Percentiles rank a stretch among this genome's conserved stretches.
Conservation (phyloP, 495 filamentous ascomycete species). For the Hyaloscypha bicolor region DNA sequence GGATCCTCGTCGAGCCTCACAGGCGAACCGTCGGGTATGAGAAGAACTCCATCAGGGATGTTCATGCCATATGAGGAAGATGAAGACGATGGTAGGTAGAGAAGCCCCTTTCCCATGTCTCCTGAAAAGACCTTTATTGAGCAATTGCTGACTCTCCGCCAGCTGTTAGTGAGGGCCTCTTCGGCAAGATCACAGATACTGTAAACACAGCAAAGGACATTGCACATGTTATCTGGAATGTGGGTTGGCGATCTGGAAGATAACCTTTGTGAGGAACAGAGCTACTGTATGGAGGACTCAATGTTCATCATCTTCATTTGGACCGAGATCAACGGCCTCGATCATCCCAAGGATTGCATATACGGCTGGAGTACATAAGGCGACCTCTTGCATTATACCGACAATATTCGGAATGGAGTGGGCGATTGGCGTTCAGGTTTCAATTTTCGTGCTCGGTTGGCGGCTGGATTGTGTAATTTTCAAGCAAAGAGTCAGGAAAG, state of each 20-base stretch:
- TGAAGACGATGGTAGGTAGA: constrained; percentile 49
- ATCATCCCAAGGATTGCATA: constrained; percentile 20
- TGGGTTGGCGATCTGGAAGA: constrained; percentile 74
- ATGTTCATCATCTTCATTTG: not conserved
- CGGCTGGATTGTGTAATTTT: not conserved
- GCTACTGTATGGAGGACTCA: not conserved
- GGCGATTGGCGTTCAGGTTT: constrained; percentile 5
- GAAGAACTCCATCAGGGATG: constrained; percentile 78
- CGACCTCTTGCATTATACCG: constrained; percentile 10
- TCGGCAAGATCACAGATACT: constrained; percentile 86
- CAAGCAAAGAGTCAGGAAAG: constrained; percentile 2
- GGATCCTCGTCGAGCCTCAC: constrained; percentile 35
- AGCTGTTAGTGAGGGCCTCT: constrained; percentile 54
- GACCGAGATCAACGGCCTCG: constrained; percentile 3
- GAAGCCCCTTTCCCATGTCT: not conserved
- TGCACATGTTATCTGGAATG: constrained; percentile 96
- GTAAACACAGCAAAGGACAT: constrained; percentile 97
- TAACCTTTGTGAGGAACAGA: constrained; percentile 36
- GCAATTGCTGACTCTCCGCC: not conserved
- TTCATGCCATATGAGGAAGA: constrained; percentile 80
- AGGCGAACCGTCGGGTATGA: constrained; percentile 57
- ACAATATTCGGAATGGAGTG: constrained; percentile 13
- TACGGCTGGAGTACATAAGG: constrained; percentile 25
- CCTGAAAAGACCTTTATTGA: not conserved
- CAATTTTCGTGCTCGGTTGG: constrained; percentile 1